Conservation (phyloP, 2,329 filamentous ascomycete species). For the Rhexocercosporidium sp. region DNA sequence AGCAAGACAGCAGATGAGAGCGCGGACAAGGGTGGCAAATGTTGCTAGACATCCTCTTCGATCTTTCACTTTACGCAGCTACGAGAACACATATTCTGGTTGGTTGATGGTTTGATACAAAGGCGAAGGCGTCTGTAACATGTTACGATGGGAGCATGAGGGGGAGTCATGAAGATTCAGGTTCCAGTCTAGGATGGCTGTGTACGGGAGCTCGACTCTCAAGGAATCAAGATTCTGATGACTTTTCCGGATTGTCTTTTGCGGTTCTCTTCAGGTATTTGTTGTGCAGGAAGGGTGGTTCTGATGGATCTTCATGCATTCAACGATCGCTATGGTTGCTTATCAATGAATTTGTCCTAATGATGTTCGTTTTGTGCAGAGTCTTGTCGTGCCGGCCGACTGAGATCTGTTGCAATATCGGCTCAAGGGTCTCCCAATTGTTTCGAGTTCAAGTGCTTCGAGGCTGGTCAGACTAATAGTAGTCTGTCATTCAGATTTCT, state of each 20-base stretch:
- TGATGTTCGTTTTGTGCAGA: constrained; percentile 14
- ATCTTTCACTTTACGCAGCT: constrained; percentile 27
- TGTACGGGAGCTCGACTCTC: constrained; percentile 7
- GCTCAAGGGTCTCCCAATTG: neutral
- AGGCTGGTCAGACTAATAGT: neutral
- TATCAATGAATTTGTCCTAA: constrained; percentile 31
- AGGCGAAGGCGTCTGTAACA: constrained; percentile 40
- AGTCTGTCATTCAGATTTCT: no score
- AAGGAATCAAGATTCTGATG: constrained; percentile 9
- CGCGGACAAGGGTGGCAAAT: constrained; percentile 79
- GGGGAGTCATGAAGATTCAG: constrained; percentile 29
- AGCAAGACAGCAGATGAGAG: constrained; percentile 81
- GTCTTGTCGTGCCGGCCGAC: neutral
- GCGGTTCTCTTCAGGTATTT: constrained; percentile 19
- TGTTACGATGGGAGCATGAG: constrained; percentile 37
- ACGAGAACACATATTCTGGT: constrained; percentile 37
- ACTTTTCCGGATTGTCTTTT: constrained; percentile 26
- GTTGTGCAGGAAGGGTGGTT: constrained; percentile 27
- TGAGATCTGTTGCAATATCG: neutral
- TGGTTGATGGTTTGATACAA: constrained; percentile 39
- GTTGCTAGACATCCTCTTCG: constrained; percentile 60
- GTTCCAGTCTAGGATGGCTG: constrained; percentile 20
- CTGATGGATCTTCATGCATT: constrained; percentile 33
- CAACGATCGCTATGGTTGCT: constrained; percentile 35
- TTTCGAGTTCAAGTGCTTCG: neutral